Evolutionary conservation across 139 green algal genomes (phyloP).

Genomic region (Raphidocelis subcapitata): DNA sequence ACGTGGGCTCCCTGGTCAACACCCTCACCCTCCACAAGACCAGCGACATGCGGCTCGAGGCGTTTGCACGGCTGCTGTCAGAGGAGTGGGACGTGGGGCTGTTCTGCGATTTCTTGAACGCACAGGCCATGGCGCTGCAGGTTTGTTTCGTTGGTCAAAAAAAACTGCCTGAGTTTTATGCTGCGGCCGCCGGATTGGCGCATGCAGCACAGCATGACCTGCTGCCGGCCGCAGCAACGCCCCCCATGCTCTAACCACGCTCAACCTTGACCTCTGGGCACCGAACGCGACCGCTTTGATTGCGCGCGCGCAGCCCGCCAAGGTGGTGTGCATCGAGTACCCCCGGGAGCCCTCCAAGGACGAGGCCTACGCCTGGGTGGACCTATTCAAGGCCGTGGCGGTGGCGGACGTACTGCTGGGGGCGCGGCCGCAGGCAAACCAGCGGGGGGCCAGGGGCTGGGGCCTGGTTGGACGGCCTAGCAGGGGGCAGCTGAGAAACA

Average conservation of each 20-base stretch:
- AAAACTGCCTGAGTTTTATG: neutral
- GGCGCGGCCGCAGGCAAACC: constrained; percentile 13
- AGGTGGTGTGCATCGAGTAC: constrained; percentile 51
- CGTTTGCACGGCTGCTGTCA: constrained; percentile 46
- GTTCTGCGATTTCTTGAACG: constrained; percentile 46
- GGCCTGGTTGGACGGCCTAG: neutral
- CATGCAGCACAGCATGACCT: too few species aligned
- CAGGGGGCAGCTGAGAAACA: neutral
- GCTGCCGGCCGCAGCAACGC: neutral
- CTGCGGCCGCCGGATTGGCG: too few species aligned
- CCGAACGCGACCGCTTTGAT: neutral
- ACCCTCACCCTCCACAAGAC: constrained; percentile 40
- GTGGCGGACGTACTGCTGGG: constrained; percentile 47
- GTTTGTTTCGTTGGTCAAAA: neutral
- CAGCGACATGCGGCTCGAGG: constrained; percentile 39
- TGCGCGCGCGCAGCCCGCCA: constrained; percentile 24
- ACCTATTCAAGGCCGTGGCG: constrained; percentile 38
- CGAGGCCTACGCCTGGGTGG: constrained; percentile 42
- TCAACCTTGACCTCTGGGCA: neutral
- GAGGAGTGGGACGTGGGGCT: constrained; percentile 53
- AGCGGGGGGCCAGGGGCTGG: neutral
- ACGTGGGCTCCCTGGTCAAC: constrained; percentile 49
- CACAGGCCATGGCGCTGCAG: constrained; percentile 33
- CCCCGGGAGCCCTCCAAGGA: constrained; percentile 36
- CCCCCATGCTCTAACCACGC: neutral